These are phyloP conservation scores for Tillandsia fasciculata DNA, from an alignment of 176 grass and related monocot species.

Conservation along the genomic window DNA sequence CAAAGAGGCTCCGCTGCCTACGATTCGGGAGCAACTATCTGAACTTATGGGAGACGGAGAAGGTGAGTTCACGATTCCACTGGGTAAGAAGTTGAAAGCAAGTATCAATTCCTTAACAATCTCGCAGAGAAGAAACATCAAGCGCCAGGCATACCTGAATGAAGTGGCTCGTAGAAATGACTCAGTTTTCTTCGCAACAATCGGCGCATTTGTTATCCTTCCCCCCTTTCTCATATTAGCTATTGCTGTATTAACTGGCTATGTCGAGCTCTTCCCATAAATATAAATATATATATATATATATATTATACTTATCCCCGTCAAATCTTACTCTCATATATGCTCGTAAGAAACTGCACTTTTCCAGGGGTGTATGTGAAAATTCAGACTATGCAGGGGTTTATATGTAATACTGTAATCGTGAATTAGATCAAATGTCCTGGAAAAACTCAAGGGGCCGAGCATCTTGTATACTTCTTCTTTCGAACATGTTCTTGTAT, in stretches of 20 bases:
- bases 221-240: slow-evolving; percentile 68
- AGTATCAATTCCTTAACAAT: slow-evolving; percentile 51
- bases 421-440: no score
- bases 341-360: no score
- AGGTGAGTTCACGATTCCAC: slow-evolving; percentile 60
- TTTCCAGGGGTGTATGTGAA: no score
- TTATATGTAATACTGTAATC: no score
- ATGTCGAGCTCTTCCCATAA: slow-evolving; percentile 81
- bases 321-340: no score
- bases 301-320: no score
- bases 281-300: background rate
- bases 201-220: slow-evolving; percentile 70
- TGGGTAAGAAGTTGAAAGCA: slow-evolving; percentile 72
- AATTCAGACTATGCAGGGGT: no score
- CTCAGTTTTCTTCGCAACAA: slow-evolving; percentile 67
- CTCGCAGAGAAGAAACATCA: slow-evolving; percentile 82
- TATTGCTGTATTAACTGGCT: slow-evolving; percentile 68
- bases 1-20: background rate
- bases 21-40: slow-evolving; percentile 64
- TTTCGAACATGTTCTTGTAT: slow-evolving; percentile 16
- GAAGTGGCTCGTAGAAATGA: slow-evolving; percentile 64
- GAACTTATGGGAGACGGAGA: slow-evolving; percentile 36
- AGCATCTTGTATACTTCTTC: no score
- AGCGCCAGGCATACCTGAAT: slow-evolving; percentile 70
- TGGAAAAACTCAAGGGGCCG: no score